Percentiles rank a stretch among this genome's conserved stretches.
Conservation (phyloP, 768 basidiomycete species). For the Termitomyces sp. region DNA sequence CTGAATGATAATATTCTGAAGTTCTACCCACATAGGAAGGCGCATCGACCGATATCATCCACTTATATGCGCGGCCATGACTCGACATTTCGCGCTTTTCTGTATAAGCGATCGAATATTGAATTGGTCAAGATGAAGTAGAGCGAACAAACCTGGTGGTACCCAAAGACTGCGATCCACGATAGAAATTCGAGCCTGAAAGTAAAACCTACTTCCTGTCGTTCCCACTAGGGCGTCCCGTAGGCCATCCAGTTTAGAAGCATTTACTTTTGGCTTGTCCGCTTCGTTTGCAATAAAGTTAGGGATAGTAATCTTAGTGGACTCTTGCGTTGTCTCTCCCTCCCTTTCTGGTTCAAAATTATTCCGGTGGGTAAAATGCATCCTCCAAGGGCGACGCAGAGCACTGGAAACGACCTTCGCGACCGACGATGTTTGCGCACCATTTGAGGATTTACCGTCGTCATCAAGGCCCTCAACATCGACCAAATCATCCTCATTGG, state of each 20-base stretch:
- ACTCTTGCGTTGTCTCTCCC: background rate
- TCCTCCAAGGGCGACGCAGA: conserved; percentile 8
- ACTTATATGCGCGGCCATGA: conserved; percentile 36
- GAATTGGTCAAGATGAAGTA: background rate
- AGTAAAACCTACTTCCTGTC: conserved; percentile 38
- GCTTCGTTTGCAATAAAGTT: background rate
- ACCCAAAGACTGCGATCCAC: conserved; percentile 45
- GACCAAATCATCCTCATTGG: conserved; percentile 25
- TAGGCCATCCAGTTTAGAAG: background rate
- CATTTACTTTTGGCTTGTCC: background rate
- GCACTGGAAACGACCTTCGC: background rate
- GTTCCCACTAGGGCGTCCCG: background rate
- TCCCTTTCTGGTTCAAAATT: conserved; percentile 8
- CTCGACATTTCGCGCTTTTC: conserved; percentile 22
- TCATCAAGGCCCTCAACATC: conserved; percentile 26
- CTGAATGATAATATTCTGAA: background rate
- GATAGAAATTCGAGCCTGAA: conserved; percentile 39
- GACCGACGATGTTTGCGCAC: background rate
- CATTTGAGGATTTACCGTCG: background rate
- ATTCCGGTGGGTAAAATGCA: conserved; percentile 11
- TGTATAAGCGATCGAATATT: conserved; percentile 7
- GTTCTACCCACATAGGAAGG: conserved; percentile 40
- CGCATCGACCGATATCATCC: conserved; percentile 50
- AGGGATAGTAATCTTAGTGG: background rate
- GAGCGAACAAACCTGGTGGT: conserved; percentile 27